phyloP scores from a whole-genome alignment of 495 filamentous ascomycete species.

The Aspergillus asperescens region DNA sequence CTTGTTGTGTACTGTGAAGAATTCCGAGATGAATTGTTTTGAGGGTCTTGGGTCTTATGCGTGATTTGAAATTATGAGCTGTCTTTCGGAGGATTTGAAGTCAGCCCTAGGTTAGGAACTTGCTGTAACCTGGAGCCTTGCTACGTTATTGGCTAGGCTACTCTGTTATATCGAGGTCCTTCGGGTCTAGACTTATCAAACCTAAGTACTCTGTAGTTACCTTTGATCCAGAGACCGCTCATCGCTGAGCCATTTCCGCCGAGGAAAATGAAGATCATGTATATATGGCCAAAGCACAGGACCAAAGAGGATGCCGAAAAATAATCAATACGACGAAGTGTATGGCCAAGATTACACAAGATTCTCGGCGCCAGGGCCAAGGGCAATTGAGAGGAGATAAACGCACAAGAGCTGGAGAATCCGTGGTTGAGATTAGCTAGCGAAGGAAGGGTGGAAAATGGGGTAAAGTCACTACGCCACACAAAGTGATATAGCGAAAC shows the following conservation, averaged over 20 bases:
- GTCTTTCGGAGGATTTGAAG: constrained; percentile 6
- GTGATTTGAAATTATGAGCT: not conserved
- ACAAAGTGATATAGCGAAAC: constrained; percentile 1
- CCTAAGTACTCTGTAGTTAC: too few species aligned
- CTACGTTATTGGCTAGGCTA: not conserved
- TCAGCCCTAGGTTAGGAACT: constrained; percentile 3
- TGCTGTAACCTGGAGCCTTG: not conserved
- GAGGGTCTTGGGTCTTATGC: not conserved
- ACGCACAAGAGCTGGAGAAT: not conserved
- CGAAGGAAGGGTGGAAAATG: not conserved
- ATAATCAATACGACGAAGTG: not conserved
- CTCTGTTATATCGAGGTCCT: not conserved
- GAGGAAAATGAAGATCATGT: not conserved
- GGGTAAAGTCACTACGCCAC: constrained; percentile 2
- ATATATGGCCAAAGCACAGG: not conserved
- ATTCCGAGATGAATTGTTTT: not conserved
- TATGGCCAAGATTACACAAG: constrained; percentile 1
- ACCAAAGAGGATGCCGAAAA: not conserved
- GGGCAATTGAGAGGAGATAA: not conserved
- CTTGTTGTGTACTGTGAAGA: not conserved
- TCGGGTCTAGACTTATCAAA: not conserved
- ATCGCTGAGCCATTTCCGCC: not conserved
- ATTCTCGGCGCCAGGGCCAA: constrained; percentile 17
- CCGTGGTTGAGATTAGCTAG: not conserved
- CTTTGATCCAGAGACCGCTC: not conserved